phyloP scores from a whole-genome alignment of 805 yeast species.

The Spathaspora boniae region DNA sequence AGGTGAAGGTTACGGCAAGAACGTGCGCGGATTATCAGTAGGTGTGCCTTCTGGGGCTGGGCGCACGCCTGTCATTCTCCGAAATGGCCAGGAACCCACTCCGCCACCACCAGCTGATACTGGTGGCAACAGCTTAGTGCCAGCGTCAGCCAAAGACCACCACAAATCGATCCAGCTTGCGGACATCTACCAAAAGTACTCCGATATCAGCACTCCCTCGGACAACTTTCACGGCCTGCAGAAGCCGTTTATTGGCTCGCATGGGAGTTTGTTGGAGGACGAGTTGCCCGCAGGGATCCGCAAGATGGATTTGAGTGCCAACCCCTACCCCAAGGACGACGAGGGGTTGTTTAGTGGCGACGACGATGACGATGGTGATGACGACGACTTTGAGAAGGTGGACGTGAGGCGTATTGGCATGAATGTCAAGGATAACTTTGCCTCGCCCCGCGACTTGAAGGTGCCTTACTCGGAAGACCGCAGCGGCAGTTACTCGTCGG shows the following conservation, averaged over 20 bases:
- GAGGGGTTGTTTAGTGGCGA: constrained; percentile 35
- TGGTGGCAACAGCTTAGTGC: background rate
- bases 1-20: constrained; percentile 8
- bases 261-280: constrained; percentile 32
- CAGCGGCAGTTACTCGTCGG: constrained; percentile 35
- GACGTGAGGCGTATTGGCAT: constrained; percentile 21
- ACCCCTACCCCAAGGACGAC: constrained; percentile 35
- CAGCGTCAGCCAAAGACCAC: constrained; percentile 11
- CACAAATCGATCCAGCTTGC: constrained; percentile 38
- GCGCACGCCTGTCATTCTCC: constrained; percentile 6
- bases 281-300: constrained; percentile 30
- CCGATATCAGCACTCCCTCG: constrained; percentile 36
- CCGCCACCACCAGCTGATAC: constrained; percentile 1
- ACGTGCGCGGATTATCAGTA: constrained; percentile 15
- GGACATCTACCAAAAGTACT: constrained; percentile 42
- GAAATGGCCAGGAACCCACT: constrained; percentile 2
- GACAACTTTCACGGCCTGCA: constrained; percentile 38
- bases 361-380: constrained; percentile 21
- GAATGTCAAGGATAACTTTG: constrained; percentile 5
- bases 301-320: constrained; percentile 23
- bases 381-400: constrained; percentile 17
- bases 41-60: constrained; percentile 4
- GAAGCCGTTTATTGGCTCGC: constrained; percentile 33
- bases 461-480: constrained; percentile 24
- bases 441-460: constrained; percentile 14